These are phyloP conservation scores for Plasmodium billcollinsi DNA, from an alignment of 169 alveolate genomes.

Conservation along the genomic window DNA sequence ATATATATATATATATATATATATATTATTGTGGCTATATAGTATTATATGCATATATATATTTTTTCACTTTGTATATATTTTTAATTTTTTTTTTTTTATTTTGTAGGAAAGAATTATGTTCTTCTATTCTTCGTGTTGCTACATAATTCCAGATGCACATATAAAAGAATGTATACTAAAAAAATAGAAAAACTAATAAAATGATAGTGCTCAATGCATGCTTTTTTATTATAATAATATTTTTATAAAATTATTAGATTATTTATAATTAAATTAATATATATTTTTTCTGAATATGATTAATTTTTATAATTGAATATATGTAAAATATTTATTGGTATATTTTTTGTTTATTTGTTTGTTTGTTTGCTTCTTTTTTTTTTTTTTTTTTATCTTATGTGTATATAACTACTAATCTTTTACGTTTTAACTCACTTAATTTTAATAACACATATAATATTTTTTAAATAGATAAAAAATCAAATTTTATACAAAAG, in stretches of 20 bases:
- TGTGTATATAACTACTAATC: too few species aligned
- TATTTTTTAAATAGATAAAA: too few species aligned
- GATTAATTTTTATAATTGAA: too few species aligned
- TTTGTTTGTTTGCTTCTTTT: too few species aligned
- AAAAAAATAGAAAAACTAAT: neutral
- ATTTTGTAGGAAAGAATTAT: constrained; percentile 64
- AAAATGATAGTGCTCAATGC: neutral
- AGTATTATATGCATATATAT: constrained; percentile 1
- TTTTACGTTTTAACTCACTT: too few species aligned
- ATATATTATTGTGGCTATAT: neutral
- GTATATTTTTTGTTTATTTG: too few species aligned
- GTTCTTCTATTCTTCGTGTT: constrained; percentile 66
- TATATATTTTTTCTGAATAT: neutral
- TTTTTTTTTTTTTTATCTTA: too few species aligned
- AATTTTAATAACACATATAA: too few species aligned
- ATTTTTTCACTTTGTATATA: neutral
- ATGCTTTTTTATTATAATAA: constrained; percentile 10
- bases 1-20: neutral
- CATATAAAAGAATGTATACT: neutral
- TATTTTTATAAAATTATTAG: neutral
- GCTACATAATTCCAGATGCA: constrained; percentile 26
- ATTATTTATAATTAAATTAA: too few species aligned
- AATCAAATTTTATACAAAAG: too few species aligned
- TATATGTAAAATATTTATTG: too few species aligned
- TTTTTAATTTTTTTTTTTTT: neutral